Conservation (phyloP, 2,329 filamentous ascomycete species). For the Didymella exigua region DNA sequence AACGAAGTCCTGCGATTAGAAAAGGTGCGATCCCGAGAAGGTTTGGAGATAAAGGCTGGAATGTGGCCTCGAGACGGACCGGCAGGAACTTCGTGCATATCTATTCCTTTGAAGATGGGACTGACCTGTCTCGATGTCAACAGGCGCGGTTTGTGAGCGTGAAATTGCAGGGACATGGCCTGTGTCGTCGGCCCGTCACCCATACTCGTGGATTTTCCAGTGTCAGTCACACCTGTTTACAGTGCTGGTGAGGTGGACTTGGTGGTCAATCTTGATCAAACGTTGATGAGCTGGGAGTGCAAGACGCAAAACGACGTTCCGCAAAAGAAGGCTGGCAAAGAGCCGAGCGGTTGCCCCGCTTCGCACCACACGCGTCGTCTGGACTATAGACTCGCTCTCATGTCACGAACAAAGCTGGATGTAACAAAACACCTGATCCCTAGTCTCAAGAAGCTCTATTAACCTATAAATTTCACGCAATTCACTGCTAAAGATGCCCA, state of each 20-base stretch:
- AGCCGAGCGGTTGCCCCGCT: not conserved
- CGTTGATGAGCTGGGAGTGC: constrained; percentile 2
- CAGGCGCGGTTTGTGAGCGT: no score
- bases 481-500: no score
- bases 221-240: no score
- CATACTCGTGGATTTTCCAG: no score
- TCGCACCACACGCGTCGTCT: not conserved
- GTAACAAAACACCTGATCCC: no score
- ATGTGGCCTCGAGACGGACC: constrained; percentile 19
- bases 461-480: no score
- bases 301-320: constrained; percentile 8
- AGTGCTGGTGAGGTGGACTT: not conserved
- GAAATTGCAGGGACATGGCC: no score
- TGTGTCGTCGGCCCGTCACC: no score
- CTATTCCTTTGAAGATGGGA: not conserved
- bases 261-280: constrained; percentile 3
- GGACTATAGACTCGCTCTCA: not conserved
- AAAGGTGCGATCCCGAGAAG: constrained; percentile 1
- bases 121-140: no score
- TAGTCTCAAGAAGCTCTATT: no score
- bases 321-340: not conserved
- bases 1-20: not conserved
- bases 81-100: constrained; percentile 3
- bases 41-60: constrained; percentile 15
- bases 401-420: no score